Evolutionary conservation across 2,329 filamentous ascomycete species (phyloP), one percentile per base, ranked within the genome.

Genomic region (Talaromyces sp.): DNA sequence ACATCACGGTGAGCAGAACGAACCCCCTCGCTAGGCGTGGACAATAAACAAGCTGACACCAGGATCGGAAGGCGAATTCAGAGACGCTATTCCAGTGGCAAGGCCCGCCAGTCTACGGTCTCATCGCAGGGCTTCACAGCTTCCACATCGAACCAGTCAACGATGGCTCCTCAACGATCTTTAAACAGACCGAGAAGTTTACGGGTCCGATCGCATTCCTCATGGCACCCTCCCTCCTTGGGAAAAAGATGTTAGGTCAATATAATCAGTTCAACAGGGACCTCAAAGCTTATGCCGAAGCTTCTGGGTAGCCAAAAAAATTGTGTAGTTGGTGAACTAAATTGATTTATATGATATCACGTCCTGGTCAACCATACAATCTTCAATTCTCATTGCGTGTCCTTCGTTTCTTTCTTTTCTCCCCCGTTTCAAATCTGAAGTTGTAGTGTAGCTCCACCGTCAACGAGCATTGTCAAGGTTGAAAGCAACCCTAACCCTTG

Each of bases 81-180:
- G 65, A 68, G 48, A 59, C 21, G 15, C 45, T 66, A 15, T 66
- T 68, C 33, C 62, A 62, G 17, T 69, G 66, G 66, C 66, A 69
- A 53, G 66, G 66, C n/a, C 63, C 66, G 15, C 66, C 66, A 8
- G 66, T 67, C 6, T 64, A 63, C 53, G 65, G 64, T n/a, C 39
- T 45, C 19, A 57, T 67, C 50, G 60, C 66, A 25, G 66, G 66
- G 8, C 53, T 64, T 25, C 66, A 68, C 55, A 61, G 63, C 50
- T 69, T 69, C 43, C 61, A 61, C 21, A 60, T 69, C 8, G 61
- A 67, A 31, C 59, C 63, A 1, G 56, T 59, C 15, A 62, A 65
- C 31, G 63, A 63, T 19, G 65, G 66, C 2, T 35, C 63, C 5
- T 65, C 63, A 8, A 69, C 66, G 3, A 54, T 67, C 28, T 66